Base-by-base conservation (phyloP, 768 basidiomycete species). In the Rickenella mellea region DNA sequence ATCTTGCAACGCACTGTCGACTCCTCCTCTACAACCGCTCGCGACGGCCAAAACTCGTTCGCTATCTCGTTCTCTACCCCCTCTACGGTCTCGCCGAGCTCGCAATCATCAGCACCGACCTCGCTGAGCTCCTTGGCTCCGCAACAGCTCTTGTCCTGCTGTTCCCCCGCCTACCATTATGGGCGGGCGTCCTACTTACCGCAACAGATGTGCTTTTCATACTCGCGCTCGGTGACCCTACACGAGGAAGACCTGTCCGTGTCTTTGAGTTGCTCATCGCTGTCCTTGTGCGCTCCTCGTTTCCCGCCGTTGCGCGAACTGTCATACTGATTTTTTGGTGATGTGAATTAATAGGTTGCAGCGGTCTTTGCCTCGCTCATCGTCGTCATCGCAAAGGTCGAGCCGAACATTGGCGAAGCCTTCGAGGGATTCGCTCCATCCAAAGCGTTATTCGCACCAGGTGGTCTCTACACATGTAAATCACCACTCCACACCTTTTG, bases 381-480 rank as follows among this genome's bases (percentile, higher is more conserved):
- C 27, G 63, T 91, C 28, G 74, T 96, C 50, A 77, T 92, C 35
- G 67, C 83, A 21, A 78, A 71, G 54, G 70, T 89, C 11, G 48
- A 73, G 29, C 76, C 91, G 2, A 52, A 80, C 36, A 91, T 89
- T 89, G 70, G 62, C 8, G 55, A 73, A 30, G 80, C 80, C 3
- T 91, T 94, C 59, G 53, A 69, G 10, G 90, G 89, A 8, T 89
- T 73, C 52, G 51, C 90, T 24, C 89, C 88, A 4, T 84, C 83
- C 5, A 76, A 77, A 40, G 65, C 67, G n/a, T 59, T 85, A 21
- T 71, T 83, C 50, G 54, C 65, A 15, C 64, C 66, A 1, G 73
- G 72, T 10, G 76, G 71, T 21, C 58, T 86, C 15, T 87, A 83
- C 53, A 79, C 74, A 0, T 80, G 83, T 83, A 53, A 32, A 74